Base-by-base conservation (phyloP, 371 early-diverging fungal species). In the Encephalitozoon romaleae region DNA sequence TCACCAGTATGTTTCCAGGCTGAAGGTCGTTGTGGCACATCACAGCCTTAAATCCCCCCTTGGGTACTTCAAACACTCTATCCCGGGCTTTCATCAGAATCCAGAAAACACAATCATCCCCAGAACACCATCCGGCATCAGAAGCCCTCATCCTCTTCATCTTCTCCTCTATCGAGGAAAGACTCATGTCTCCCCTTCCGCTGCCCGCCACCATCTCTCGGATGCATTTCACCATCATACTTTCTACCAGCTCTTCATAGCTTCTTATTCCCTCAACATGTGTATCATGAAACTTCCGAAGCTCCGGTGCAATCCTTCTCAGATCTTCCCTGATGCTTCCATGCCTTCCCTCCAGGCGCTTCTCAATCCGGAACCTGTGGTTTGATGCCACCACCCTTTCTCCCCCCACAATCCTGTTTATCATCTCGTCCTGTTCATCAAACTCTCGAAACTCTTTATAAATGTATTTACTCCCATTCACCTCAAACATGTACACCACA, bases 21-120 rank as follows among this genome's bases (percentile, higher is more conserved):
- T 74, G 75, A 5, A 74, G 41, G 47, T 74, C 75, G 49, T 67
- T 74, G 38, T 74, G 75, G 45, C 67, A 67, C 18, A 67, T 34
- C 0, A 34, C 75, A 9, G 4, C 4, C n/a, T 47, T 42, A 38
- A 30, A 63, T 2, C 34, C 26, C 11, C 64, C 52, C 26, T 25
- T 28, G 15, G 34, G 23, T 30, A 68, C 8, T 5, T 21, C 43
- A 2, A 68, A 47, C 34, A 66, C 45, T 42, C 28, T 39, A 41
- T 42, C 15, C 11, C 15, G 3, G 5, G 9, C 43, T 11, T 42
- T 15, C 1, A 11, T 42, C 15, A 42, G 11, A 42, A 42, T 8
- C 15, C 43, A 34, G 6, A 34, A 4, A 34, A 34, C 6, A 34
- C 34, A 6, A 34, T 34, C 34, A 6, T 2, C 2, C 2, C 6